These are phyloP conservation scores for Alternaria triticimaculans DNA, from an alignment of 2,329 filamentous ascomycete species.

Conservation along the genomic window DNA sequence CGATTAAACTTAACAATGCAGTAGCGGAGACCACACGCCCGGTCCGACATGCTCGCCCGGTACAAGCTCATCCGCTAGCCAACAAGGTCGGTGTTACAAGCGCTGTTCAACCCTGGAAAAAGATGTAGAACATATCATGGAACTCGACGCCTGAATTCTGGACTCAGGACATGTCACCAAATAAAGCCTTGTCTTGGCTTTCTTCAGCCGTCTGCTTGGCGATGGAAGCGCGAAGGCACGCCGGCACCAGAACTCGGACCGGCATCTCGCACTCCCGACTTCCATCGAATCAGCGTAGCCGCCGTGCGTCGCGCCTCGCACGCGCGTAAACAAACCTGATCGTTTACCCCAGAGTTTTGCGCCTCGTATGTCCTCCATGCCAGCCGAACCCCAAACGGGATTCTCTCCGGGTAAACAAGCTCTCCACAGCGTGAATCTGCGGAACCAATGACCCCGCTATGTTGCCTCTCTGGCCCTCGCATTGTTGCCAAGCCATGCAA, in stretches of 20 bases:
- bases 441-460: slow-evolving; percentile 15
- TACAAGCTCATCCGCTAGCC: neutral
- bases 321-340: slow-evolving; percentile 1
- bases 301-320: slow-evolving; percentile 1
- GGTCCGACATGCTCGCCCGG: neutral
- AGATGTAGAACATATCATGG: neutral
- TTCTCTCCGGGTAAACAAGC: slow-evolving; percentile 14
- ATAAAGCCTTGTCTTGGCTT: neutral
- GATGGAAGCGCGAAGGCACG: neutral
- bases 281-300: neutral
- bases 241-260: neutral
- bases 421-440: slow-evolving; percentile 1
- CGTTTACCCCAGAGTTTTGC: slow-evolving; percentile 13
- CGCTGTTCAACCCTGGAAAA: neutral
- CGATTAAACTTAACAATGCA: neutral
- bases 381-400: slow-evolving; percentile 12
- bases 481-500: slow-evolving; percentile 24
- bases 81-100: neutral
- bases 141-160: neutral
- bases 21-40: neutral
- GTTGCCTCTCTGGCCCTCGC: slow-evolving; percentile 13
- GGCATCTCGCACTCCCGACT: slow-evolving; percentile 10
- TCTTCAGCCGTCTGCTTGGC: neutral
- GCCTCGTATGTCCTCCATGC: neutral
- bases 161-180: neutral